A percentile compares a stretch with the other conserved stretches of the same genome.
These are phyloP conservation scores for Penicillium pulvis DNA, from an alignment of 495 filamentous ascomycete genomes.

Conservation along the genomic window DNA sequence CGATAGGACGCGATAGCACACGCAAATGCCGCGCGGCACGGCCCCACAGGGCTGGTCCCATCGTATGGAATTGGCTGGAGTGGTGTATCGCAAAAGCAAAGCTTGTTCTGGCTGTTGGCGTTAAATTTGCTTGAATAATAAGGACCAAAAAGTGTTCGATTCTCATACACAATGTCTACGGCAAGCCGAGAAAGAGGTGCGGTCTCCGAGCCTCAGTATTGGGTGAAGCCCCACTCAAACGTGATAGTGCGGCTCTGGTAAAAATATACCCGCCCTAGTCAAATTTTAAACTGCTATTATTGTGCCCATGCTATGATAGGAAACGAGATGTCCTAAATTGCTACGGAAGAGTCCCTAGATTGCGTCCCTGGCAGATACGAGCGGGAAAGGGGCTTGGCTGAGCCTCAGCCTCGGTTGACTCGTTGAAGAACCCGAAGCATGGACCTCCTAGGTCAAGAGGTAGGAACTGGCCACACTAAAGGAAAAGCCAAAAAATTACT, in stretches of 20 bases:
- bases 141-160: not conserved
- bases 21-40: conserved; percentile 15
- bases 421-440: no score
- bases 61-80: not conserved
- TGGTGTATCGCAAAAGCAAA: not conserved
- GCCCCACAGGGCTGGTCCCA: conserved; percentile 12
- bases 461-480: no score
- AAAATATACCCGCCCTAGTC: not conserved
- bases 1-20: conserved; percentile 6
- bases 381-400: not conserved
- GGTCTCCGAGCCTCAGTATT: not conserved
- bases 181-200: not conserved
- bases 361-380: not conserved
- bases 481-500: no score
- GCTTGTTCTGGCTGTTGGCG: not conserved
- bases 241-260: not conserved
- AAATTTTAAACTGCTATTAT: not conserved
- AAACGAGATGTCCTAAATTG: no score
- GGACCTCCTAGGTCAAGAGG: no score
- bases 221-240: not conserved
- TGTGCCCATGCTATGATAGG: not conserved
- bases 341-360: not conserved
- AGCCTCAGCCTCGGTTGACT: not conserved
- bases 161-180: not conserved
- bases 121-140: not conserved